Evolutionary conservation across 208 protist species (phyloP), one percentile per base, ranked within the genome.

Genomic region (Blastocrithidia nonstop): DNA sequence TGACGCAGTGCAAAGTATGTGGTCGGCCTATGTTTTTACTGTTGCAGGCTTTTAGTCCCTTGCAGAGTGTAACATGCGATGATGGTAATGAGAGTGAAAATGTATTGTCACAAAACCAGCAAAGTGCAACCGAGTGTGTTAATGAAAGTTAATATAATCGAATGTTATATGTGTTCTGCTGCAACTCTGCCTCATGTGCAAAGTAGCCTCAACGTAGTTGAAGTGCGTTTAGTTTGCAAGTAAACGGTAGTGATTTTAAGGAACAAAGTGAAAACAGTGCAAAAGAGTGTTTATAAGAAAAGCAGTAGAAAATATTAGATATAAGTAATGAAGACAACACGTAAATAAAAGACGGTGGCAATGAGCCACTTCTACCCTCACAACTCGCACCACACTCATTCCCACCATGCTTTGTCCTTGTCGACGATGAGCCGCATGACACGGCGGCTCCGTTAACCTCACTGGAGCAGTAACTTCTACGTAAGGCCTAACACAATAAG

Each of bases 141-240:
- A n/a, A n/a, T n/a, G n/a, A n/a, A n/a, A n/a, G n/a, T 23, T 41
- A 54, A 19, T 74, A 84, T 40, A 57, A 90, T 38, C 61, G 81
- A 35, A 90, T 90, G 81, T 17, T 90, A 16, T 90, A 90, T 48
- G 62, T 90, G 22, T 87, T 78, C 49, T 59, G 59, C 13, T 90
- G 81, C 50, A 90, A 90, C 57, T 67, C 57, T 6, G 48, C 56
- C 29, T 57, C 48, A 35, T 90, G 81, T 50, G 38, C 69, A 9
- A 54, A 50, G 16, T 73, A 90, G 49, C 73, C 81, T 22, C 69
- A 66, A 42, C 61, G 57, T 45, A 88, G 79, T 56, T 85, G 69
- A 69, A 55, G 52, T 9, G 60, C 71, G 9, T 84, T 83, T 45
- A 70, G 59, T 31, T 29, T 84, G 29, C 79, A 88, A 50, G 70